Evolutionary conservation across 345 rosid species (phyloP).

Genomic region (Salix suchowensis): DNA sequence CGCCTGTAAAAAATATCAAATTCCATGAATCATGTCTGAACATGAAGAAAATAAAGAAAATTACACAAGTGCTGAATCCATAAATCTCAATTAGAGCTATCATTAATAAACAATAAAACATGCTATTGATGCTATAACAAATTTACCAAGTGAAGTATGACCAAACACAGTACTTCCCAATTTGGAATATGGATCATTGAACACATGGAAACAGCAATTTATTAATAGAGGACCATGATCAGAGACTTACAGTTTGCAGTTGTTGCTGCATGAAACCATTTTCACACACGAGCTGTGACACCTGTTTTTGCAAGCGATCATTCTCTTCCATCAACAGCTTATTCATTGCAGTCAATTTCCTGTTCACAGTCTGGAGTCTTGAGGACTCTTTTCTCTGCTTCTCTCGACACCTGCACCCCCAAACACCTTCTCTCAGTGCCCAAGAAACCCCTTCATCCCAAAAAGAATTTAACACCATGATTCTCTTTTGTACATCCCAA

Average conservation of each 20-base stretch:
- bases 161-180: background rate
- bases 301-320: constrained; percentile 96
- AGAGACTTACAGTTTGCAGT: constrained; percentile 56
- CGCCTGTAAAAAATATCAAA: constrained; percentile 39
- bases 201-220: background rate
- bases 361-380: constrained; percentile 85
- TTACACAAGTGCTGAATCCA: background rate
- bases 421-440: constrained; percentile 17
- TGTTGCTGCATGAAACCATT: constrained; percentile 91
- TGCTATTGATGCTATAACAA: background rate
- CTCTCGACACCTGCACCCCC: constrained; percentile 82
- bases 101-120: background rate
- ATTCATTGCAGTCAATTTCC: constrained; percentile 95
- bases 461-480: background rate
- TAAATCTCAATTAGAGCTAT: background rate
- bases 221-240: constrained; percentile 2
- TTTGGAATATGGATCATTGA: background rate
- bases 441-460: background rate
- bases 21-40: constrained; percentile 8
- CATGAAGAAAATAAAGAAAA: background rate
- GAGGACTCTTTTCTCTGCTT: constrained; percentile 97
- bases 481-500: background rate
- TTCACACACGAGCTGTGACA: constrained; percentile 91
- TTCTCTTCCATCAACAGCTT: constrained; percentile 98
- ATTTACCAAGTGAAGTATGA: background rate